These are phyloP conservation scores for Yamadazyma phyllophila DNA, from an alignment of 805 yeast genomes.

Conservation along the genomic window DNA sequence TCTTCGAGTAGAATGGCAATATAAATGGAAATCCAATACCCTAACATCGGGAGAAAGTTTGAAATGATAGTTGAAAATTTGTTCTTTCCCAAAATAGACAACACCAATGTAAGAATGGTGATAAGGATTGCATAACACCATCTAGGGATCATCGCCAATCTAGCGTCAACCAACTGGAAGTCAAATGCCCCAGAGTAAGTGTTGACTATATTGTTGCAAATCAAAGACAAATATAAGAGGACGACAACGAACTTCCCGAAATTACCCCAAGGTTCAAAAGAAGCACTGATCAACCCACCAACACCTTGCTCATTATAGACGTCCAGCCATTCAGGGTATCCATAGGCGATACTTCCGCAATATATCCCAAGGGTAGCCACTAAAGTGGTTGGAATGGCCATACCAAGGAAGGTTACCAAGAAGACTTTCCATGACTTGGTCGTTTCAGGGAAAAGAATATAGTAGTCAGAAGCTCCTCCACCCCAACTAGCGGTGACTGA, in stretches of 20 bases:
- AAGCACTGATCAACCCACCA: slow-evolving; percentile 31
- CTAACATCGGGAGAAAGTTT: slow-evolving; percentile 41
- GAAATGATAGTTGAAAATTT: slow-evolving; percentile 33
- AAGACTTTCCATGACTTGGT: slow-evolving; percentile 27
- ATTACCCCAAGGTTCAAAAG: slow-evolving; percentile 36
- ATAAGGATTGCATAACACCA: slow-evolving; percentile 37
- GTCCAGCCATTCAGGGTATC: slow-evolving; percentile 30
- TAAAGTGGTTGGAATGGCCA: slow-evolving; percentile 31
- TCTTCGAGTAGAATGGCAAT: slow-evolving; percentile 34
- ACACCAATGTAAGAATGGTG: slow-evolving; percentile 30
- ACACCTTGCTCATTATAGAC: slow-evolving; percentile 28
- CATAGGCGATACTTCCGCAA: slow-evolving; percentile 31
- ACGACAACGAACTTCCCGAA: slow-evolving; percentile 35
- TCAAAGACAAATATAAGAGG: slow-evolving; percentile 28
- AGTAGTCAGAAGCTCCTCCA: slow-evolving; percentile 33
- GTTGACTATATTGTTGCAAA: slow-evolving; percentile 37
- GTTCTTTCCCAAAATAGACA: slow-evolving; percentile 33
- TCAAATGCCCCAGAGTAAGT: slow-evolving; percentile 37
- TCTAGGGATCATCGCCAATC: slow-evolving; percentile 29
- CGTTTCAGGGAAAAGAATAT: slow-evolving; percentile 29
- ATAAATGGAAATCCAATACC: slow-evolving; percentile 41
- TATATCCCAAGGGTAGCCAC: slow-evolving; percentile 30
- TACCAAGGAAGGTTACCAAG: slow-evolving; percentile 26
- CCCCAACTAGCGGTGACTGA: slow-evolving; percentile 39
- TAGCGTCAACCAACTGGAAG: slow-evolving; percentile 29